A percentile compares a stretch with the other conserved stretches of the same genome.
phyloP scores from a whole-genome alignment of 108 stramenopile species.

The Fistulifera pelliculosa region DNA sequence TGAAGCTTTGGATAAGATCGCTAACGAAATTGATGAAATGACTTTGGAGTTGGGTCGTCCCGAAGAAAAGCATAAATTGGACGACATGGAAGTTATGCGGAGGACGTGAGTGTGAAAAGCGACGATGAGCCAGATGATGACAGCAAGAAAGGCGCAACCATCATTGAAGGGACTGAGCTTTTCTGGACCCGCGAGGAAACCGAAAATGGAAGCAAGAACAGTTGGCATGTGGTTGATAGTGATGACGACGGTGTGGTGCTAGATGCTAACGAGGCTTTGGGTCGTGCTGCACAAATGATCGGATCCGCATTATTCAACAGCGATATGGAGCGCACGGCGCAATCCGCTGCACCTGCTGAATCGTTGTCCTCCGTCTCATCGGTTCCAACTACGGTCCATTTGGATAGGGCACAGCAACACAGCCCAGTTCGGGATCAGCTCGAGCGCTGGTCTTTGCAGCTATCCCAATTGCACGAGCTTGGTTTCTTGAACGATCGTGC shows the following conservation, averaged over 20 bases:
- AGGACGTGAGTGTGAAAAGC: constrained; percentile 2
- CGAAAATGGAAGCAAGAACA: constrained; percentile 6
- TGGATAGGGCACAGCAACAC: background rate
- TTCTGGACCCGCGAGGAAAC: background rate
- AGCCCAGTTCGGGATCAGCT: constrained; percentile 16
- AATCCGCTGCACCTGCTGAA: background rate
- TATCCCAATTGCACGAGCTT: constrained; percentile 46
- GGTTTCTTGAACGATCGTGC: constrained; percentile 52
- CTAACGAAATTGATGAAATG: constrained; percentile 34
- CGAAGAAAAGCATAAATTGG: constrained; percentile 3
- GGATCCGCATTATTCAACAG: constrained; percentile 66
- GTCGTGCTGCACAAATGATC: constrained; percentile 41
- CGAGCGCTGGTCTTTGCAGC: constrained; percentile 54
- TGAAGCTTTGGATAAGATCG: constrained; percentile 37
- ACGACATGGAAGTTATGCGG: background rate
- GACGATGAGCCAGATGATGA: background rate
- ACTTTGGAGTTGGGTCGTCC: constrained; percentile 13
- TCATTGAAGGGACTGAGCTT: constrained; percentile 20
- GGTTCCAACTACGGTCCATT: constrained; percentile 15
- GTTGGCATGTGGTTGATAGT: constrained; percentile 12
- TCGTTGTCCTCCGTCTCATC: constrained; percentile 19
- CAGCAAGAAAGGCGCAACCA: constrained; percentile 18
- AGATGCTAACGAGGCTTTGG: constrained; percentile 28
- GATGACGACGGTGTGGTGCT: constrained; percentile 10
- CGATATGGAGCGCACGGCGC: constrained; percentile 24